Percentiles rank a stretch among this genome's conserved stretches.
phyloP scores from a whole-genome alignment of 495 filamentous ascomycete genomes.

The Durotheca rogersii region DNA sequence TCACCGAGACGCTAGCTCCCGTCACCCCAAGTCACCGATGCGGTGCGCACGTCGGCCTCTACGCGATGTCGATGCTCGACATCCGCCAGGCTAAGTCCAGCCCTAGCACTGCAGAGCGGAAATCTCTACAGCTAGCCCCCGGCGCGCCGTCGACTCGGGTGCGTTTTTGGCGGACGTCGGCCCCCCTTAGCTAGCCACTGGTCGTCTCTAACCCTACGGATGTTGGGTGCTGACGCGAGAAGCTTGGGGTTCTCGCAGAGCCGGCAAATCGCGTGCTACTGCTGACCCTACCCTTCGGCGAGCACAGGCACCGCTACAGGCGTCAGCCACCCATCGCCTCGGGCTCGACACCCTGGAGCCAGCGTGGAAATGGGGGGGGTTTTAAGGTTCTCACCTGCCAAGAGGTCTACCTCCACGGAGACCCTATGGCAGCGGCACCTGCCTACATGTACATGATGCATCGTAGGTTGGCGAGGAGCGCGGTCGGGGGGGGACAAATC shows the following conservation, averaged over 20 bases:
- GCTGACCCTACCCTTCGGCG: slow-evolving; percentile 26
- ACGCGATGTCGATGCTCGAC: too few species aligned
- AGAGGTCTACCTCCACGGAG: slow-evolving; percentile 24
- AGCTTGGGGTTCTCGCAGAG: slow-evolving; percentile 22
- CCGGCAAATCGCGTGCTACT: slow-evolving; percentile 27
- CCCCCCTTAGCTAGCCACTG: slow-evolving; percentile 6
- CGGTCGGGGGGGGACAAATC: slow-evolving; percentile 17
- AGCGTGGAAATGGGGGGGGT: slow-evolving; percentile 24
- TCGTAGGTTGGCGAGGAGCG: slow-evolving; percentile 14
- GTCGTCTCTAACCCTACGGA: slow-evolving; percentile 6
- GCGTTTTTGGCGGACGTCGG: neutral
- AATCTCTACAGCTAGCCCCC: too few species aligned
- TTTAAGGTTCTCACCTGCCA: slow-evolving; percentile 35
- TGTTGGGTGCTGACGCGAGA: slow-evolving; percentile 35
- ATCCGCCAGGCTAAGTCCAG: too few species aligned
- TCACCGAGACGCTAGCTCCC: neutral
- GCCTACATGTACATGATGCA: slow-evolving; percentile 26
- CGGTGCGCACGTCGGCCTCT: too few species aligned
- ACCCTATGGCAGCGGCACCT: slow-evolving; percentile 28
- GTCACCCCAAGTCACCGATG: too few species aligned
- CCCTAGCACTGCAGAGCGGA: too few species aligned
- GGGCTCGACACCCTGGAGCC: slow-evolving; percentile 17
- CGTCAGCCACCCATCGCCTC: slow-evolving; percentile 31
- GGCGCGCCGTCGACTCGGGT: slow-evolving; percentile 3
- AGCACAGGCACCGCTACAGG: slow-evolving; percentile 22